These are phyloP conservation scores for Hirsutella minnesotensis DNA, from an alignment of 2,329 filamentous ascomycete species.

Conservation along the genomic window DNA sequence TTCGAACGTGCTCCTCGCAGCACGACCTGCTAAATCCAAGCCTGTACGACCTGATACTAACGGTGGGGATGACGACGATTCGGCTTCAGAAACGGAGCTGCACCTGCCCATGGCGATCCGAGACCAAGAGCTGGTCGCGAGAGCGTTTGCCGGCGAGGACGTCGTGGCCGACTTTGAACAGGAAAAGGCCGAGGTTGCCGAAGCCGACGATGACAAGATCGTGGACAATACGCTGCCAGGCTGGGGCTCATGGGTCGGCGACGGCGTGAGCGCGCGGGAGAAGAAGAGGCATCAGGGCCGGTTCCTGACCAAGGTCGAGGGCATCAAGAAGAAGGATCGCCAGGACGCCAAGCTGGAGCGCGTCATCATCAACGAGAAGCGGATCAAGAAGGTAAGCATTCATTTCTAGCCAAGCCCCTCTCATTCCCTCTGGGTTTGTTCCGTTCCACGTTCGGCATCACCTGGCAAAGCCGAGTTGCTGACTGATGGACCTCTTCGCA, in stretches of 20 bases:
- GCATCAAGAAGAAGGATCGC: conserved; percentile 63
- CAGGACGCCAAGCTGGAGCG: conserved; percentile 72
- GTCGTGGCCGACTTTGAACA: conserved; percentile 67
- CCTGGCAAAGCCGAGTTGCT: no score
- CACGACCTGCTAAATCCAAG: conserved; percentile 17
- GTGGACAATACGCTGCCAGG: conserved; percentile 79
- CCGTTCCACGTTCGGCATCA: neutral
- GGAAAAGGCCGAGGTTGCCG: conserved; percentile 62
- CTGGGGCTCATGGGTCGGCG: conserved; percentile 87
- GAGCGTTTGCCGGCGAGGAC: conserved; percentile 82
- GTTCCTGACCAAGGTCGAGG: conserved; percentile 55
- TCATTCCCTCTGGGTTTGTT: neutral
- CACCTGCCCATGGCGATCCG: conserved; percentile 46
- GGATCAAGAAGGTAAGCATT: conserved; percentile 62
- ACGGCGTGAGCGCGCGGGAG: conserved; percentile 63
- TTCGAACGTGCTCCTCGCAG: conserved; percentile 20
- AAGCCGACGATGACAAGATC: conserved; percentile 72
- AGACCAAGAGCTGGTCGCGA: conserved; percentile 59
- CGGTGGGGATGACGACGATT: conserved; percentile 18
- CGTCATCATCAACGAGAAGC: conserved; percentile 89
- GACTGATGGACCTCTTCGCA: conserved; percentile 23
- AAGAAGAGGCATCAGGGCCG: conserved; percentile 50
- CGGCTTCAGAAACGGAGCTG: conserved; percentile 32
- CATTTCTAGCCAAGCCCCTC: neutral
- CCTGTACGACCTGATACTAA: conserved; percentile 8